Base-by-base conservation (phyloP, 2,329 filamentous ascomycete species). In the Emericellopsis cladophorae region DNA sequence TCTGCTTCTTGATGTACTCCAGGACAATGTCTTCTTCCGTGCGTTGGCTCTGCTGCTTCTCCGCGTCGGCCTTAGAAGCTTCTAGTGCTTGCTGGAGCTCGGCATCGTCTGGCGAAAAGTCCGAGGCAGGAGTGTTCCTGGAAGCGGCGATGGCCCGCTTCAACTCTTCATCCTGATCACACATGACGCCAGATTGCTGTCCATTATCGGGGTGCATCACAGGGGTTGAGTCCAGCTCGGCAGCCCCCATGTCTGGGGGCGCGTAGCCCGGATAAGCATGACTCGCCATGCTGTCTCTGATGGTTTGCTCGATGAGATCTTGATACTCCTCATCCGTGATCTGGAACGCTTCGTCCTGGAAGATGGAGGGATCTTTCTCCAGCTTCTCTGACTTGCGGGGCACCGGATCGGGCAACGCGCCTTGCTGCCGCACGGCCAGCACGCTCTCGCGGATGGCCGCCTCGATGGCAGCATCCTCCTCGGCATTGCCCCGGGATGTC, bases 1-100 rank as follows among this genome's bases (percentile, higher is more conserved):
- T 87, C 62, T 88, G 81, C 63, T 79, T 82, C 67, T 81, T 84
- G 33, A 87, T 71, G 56, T 85, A 87, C 51, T 87, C 81, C 54
- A 89, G 57, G 8, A 88, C 74, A 43, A 83, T 76, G 42, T 86
- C 75, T 54, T 89, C 82, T 52, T 88, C 83, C 0, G 68, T 74
- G 51, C 60, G 67, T 41, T 62, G 56, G 31, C 55, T 60, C 37
- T 58, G 55, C 31, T 65, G 59, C 4, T 63, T 59, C 35, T 61
- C 58, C 47, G 67, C 50, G 40, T 70, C 58, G 29, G 66, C 56
- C 40, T 55, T 58, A 1, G 66, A 70, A 39, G 61, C 64, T 40
- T 62, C 57, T 18, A 69, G 59, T 1, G 60, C 66, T 12, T 55
- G 60, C 31, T 55, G 54, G 6, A 67, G 44, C 40, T 61, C 60